Evolutionary conservation across 1,284 basidiomycete species (phyloP), one percentile per base, ranked within the genome.

Genomic region (Cryptococcus amylolentus): DNA sequence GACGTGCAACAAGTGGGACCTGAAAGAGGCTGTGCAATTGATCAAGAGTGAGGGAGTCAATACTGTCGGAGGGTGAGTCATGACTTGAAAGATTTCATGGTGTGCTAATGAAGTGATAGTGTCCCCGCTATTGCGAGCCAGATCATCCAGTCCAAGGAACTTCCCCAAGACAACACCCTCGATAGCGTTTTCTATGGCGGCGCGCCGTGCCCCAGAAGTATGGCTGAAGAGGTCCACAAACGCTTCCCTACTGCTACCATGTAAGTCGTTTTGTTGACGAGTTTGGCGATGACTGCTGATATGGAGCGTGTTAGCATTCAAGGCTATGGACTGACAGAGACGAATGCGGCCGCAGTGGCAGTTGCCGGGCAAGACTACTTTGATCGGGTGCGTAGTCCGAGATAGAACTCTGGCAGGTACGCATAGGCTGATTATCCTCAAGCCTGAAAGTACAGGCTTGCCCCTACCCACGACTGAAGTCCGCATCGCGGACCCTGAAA

Each of bases 281-380:
- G 14, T 28, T 10, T 26, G 20, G 2, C 16, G 13, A 31, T 9
- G 26, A 20, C 2, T n/a, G 49, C 56, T 62, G 52, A 63, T 42
- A 28, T 31, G 6, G 31, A 8, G 7, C 1, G 13, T 44, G 20
- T 12, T 35, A 71, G 69, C 20, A 64, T 72, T 2, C 71, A 75
- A 51, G 74, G 70, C 1, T 76, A 73, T 42, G 74, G 74, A 4
- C 57, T 76, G 66, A 72, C 71, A 0, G 74, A 76, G 64, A 73
- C 72, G 3, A 71, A 71, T 20, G 72, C 69, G 0, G 67, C 68
- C 52, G 67, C 69, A 16, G 69, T 66, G 45, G 66, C 66, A 1
- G 50, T 72, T 16, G 64, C 65, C 12, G 73, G 73, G 4, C 42
- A 42, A n/a, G 73, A 76, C 54, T 76, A 73, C 50, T 18, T 70